Evolutionary conservation across 768 basidiomycete genomes (phyloP).

Genomic region (Amanita exitialis): DNA sequence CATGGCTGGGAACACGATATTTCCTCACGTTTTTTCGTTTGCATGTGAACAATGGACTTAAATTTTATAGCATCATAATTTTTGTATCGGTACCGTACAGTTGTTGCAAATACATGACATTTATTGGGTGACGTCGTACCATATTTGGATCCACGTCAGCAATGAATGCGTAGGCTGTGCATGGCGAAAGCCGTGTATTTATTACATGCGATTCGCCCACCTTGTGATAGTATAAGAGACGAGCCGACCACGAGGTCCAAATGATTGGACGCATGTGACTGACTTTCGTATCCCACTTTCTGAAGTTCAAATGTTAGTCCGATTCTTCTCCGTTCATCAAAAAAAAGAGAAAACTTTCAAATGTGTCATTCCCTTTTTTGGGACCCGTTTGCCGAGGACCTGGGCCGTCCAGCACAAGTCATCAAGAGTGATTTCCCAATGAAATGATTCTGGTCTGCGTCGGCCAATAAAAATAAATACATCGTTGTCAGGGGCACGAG

Average conservation of each 20-base stretch:
- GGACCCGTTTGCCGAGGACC: slow-evolving; percentile 34
- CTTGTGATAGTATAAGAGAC: neutral
- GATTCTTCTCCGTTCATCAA: slow-evolving; percentile 24
- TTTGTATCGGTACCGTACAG: neutral
- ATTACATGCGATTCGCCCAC: neutral
- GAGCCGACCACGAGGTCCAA: neutral
- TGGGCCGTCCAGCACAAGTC: slow-evolving; percentile 55
- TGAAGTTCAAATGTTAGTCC: neutral
- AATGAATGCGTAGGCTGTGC: neutral
- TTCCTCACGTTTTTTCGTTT: slow-evolving; percentile 1
- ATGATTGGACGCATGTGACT: neutral
- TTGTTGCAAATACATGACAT: neutral
- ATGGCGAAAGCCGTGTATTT: neutral
- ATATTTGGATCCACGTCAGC: neutral
- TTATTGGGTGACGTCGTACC: neutral
- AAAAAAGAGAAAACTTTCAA: slow-evolving; percentile 64
- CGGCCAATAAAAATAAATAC: slow-evolving; percentile 55
- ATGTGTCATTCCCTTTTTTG: slow-evolving; percentile 55
- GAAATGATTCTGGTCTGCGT: slow-evolving; percentile 47
- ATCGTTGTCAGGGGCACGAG: neutral
- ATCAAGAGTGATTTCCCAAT: slow-evolving; percentile 39
- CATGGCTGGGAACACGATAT: slow-evolving; percentile 1
- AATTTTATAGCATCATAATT: neutral
- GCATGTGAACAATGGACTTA: neutral
- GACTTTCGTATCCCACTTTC: neutral